Evolutionary conservation across 345 rosid genomes (phyloP).

Genomic region (Lenwebbia sp.): DNA sequence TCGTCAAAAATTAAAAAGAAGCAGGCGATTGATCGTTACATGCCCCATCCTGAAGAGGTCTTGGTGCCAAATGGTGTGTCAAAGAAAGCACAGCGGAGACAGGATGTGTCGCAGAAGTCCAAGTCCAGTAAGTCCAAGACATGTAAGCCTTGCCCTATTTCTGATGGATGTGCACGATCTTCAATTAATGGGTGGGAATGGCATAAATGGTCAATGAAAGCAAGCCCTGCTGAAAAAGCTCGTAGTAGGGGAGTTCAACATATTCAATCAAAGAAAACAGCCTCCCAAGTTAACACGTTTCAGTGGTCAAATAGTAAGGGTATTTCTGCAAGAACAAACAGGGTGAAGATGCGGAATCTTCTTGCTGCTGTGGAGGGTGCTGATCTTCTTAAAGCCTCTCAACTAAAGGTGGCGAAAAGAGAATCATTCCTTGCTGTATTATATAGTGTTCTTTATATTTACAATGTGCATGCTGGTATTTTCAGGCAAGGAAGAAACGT

Average conservation of each 20-base stretch:
- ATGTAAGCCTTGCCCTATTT: constrained; percentile 39
- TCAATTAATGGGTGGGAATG: constrained; percentile 93
- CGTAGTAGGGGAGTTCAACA: constrained; percentile 50
- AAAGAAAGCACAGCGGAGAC: constrained; percentile 22
- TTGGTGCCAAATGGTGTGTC: constrained; percentile 13
- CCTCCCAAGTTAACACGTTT: constrained; percentile 34
- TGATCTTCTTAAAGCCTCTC: constrained; percentile 85
- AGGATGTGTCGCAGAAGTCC: constrained; percentile 9
- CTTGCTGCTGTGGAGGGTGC: constrained; percentile 98
- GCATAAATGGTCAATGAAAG: constrained; percentile 84
- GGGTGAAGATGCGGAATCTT: constrained; percentile 94
- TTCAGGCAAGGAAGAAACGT: constrained; percentile 88
- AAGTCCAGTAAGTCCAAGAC: constrained; percentile 25
- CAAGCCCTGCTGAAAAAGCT: constrained; percentile 75
- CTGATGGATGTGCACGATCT: constrained; percentile 88
- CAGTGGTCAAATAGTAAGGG: constrained; percentile 43
- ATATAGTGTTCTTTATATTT: background rate
- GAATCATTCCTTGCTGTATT: background rate
- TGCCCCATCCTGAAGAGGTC: constrained; percentile 23
- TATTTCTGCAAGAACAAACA: constrained; percentile 93
- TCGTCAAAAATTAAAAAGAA: constrained; percentile 40
- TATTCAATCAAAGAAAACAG: constrained; percentile 22
- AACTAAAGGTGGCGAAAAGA: constrained; percentile 57
- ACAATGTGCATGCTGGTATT: background rate
- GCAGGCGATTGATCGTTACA: constrained; percentile 9